Evolutionary conservation across 331 rosid species (phyloP).

Genomic region (Erythrophleum ivorense): DNA sequence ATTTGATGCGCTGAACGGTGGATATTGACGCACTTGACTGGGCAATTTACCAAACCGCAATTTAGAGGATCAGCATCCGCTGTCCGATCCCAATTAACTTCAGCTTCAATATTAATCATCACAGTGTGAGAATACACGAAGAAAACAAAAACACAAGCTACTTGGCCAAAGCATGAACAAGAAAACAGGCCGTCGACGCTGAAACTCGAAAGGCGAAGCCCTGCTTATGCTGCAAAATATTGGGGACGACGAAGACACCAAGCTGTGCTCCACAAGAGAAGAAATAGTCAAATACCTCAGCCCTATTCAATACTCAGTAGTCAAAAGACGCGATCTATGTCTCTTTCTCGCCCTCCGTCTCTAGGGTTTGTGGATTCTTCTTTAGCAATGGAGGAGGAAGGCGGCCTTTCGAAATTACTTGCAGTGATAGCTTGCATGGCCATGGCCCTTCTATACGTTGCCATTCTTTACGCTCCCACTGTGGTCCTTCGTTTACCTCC

Average conservation of each 20-base stretch:
- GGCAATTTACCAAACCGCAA: too few species aligned
- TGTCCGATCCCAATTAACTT: too few species aligned
- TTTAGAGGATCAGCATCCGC: too few species aligned
- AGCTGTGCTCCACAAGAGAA: neutral
- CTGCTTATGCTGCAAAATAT: neutral
- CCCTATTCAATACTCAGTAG: neutral
- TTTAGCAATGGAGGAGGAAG: conserved; percentile 60
- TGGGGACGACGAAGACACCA: neutral
- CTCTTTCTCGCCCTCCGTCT: conserved; percentile 10
- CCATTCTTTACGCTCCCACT: conserved; percentile 75
- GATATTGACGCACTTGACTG: too few species aligned
- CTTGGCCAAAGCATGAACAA: too few species aligned
- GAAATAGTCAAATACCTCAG: neutral
- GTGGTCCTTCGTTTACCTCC: conserved; percentile 77
- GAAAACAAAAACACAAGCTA: too few species aligned
- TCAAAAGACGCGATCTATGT: neutral
- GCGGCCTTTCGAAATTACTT: conserved; percentile 48
- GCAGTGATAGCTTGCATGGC: conserved; percentile 61
- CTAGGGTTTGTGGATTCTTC: conserved; percentile 40
- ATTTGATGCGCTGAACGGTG: too few species aligned
- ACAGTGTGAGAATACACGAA: too few species aligned
- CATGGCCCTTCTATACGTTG: conserved; percentile 79
- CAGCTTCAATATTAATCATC: too few species aligned
- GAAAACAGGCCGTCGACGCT: neutral
- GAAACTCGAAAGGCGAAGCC: neutral